These are phyloP conservation scores for Torulaspora indica DNA, from an alignment of 805 yeast genomes.

Conservation along the genomic window DNA sequence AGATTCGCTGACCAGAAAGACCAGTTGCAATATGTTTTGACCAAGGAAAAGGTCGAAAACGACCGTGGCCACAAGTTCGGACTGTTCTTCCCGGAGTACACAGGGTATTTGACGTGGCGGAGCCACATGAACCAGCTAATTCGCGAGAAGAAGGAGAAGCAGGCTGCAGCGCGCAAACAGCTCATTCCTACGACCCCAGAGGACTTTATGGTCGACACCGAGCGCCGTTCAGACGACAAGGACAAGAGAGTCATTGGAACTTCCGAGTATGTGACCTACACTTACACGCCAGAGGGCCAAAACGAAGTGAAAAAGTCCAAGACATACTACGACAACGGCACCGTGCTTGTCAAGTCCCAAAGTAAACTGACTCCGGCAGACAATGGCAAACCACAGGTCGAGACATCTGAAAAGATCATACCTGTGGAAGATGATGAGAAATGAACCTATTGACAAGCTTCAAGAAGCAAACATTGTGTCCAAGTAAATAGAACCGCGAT, in stretches of 20 bases:
- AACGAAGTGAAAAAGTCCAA: slow-evolving; percentile 40
- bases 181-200: slow-evolving; percentile 24
- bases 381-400: slow-evolving; percentile 38
- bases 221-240: slow-evolving; percentile 2
- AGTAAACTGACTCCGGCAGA: slow-evolving; percentile 38
- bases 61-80: slow-evolving; percentile 47
- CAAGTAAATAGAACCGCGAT: neutral
- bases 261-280: slow-evolving; percentile 37
- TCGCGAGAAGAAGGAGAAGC: slow-evolving; percentile 36
- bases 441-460: neutral
- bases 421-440: slow-evolving; percentile 14
- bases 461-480: neutral
- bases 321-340: slow-evolving; percentile 43
- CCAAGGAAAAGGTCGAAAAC: slow-evolving; percentile 56
- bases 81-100: slow-evolving; percentile 58
- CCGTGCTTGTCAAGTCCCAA: slow-evolving; percentile 36
- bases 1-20: slow-evolving; percentile 27
- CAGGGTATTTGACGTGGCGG: slow-evolving; percentile 64
- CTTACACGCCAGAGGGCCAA: slow-evolving; percentile 42
- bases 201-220: slow-evolving; percentile 24
- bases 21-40: slow-evolving; percentile 37
- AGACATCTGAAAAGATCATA: slow-evolving; percentile 27
- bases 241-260: slow-evolving; percentile 37
- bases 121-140: slow-evolving; percentile 47
- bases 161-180: slow-evolving; percentile 1